These are phyloP conservation scores for Ophiostoma piceae DNA, from an alignment of 2,329 filamentous ascomycete species.

Conservation along the genomic window DNA sequence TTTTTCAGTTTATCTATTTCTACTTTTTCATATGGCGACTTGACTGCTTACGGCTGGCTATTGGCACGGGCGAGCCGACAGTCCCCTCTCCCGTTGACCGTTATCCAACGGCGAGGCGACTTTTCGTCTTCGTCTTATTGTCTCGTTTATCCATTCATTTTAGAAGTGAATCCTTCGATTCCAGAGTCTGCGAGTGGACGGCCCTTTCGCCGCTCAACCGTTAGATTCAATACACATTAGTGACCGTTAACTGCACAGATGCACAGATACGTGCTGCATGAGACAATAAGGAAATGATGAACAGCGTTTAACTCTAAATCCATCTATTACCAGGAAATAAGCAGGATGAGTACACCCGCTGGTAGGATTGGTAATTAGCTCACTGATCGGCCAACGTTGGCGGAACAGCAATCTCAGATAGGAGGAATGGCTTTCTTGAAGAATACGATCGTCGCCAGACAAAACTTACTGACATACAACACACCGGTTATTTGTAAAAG, in stretches of 20 bases:
- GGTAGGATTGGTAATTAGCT: background rate
- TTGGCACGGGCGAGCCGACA: constrained; percentile 1
- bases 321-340: background rate
- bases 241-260: too few relatives aligned
- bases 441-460: background rate
- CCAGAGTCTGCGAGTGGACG: background rate
- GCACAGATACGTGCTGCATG: background rate
- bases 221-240: background rate
- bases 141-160: too few relatives aligned
- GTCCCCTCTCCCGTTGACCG: background rate
- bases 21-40: background rate
- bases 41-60: background rate
- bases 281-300: background rate
- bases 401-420: background rate
- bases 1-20: too few relatives aligned
- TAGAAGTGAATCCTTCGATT: too few relatives aligned
- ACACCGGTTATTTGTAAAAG: too few relatives aligned
- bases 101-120: background rate
- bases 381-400: background rate
- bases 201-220: background rate
- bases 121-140: background rate
- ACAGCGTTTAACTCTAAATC: background rate
- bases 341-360: background rate
- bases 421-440: background rate
- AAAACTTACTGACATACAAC: too few relatives aligned